Evolutionary conservation across 208 protist genomes (phyloP).

Genomic region (Dictyostelium gargantuum): DNA sequence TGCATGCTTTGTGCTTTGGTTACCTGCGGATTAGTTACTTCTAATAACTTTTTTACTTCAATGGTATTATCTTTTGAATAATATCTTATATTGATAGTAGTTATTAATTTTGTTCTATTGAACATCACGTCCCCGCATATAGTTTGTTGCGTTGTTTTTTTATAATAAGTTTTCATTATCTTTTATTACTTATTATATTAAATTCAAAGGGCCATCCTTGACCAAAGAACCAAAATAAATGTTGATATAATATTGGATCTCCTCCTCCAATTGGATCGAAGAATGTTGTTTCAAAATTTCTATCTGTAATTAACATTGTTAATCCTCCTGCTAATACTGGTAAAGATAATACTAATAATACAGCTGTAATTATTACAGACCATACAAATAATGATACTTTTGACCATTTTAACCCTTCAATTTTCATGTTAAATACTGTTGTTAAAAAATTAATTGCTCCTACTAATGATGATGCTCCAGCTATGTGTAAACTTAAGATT

Average conservation of each 20-base stretch:
- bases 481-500: background rate
- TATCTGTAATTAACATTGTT: slow-evolving; percentile 6
- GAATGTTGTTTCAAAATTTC: slow-evolving; percentile 5
- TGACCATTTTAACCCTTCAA: background rate
- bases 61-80: no score
- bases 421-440: background rate
- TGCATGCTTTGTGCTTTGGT: background rate
- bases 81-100: no score
- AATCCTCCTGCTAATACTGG: background rate
- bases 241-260: background rate
- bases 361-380: background rate
- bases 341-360: background rate
- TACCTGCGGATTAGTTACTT: background rate
- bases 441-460: background rate
- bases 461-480: background rate
- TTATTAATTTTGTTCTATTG: no score
- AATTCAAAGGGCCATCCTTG: background rate
- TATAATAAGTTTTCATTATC: background rate
- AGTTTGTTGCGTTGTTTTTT: background rate
- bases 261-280: background rate
- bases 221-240: background rate
- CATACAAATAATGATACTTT: background rate
- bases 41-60: no score
- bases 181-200: no score
- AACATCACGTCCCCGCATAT: background rate